These are phyloP conservation scores for Penicillium italicum DNA, from an alignment of 2,329 filamentous ascomycete species.

Conservation along the genomic window DNA sequence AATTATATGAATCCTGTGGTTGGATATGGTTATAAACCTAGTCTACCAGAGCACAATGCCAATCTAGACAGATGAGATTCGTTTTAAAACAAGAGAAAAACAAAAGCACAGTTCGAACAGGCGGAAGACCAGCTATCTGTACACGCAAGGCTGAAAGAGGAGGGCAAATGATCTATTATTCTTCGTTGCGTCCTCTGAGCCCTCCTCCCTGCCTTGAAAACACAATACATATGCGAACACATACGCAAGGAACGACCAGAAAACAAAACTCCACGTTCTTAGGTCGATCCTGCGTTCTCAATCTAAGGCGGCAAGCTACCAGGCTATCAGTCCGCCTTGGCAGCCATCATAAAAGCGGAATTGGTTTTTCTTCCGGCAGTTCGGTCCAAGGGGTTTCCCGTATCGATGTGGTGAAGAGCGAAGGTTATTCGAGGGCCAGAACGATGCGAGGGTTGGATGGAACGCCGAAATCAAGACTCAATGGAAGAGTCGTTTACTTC, in stretches of 20 bases:
- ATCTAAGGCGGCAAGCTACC: constrained; percentile 22
- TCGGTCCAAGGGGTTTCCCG: constrained; percentile 5
- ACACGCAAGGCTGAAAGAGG: constrained; percentile 35
- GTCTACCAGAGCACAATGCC: constrained; percentile 5
- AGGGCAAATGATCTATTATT: constrained; percentile 23
- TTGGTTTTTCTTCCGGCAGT: constrained; percentile 8
- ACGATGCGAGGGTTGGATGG: constrained; percentile 15
- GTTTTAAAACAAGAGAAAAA: constrained; percentile 32
- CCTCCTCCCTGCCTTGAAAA: constrained; percentile 23
- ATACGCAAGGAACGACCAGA: constrained; percentile 12
- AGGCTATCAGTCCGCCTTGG: constrained; percentile 14
- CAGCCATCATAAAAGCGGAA: constrained; percentile 21
- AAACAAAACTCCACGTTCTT: constrained; percentile 6
- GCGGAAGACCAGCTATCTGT: constrained; percentile 42
- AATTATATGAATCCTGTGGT: not conserved
- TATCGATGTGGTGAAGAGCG: constrained; percentile 6
- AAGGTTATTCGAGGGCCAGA: not conserved
- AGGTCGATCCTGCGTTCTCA: constrained; percentile 17
- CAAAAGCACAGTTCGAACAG: constrained; percentile 38
- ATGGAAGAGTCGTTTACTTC: constrained; percentile 61
- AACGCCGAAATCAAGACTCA: constrained; percentile 11
- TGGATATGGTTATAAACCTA: not conserved
- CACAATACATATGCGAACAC: constrained; percentile 26
- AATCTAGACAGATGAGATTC: constrained; percentile 34
- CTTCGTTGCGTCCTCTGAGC: constrained; percentile 19